phyloP scores from a whole-genome alignment of 2,329 filamentous ascomycete species.

The Ceratocystis colombiana region DNA sequence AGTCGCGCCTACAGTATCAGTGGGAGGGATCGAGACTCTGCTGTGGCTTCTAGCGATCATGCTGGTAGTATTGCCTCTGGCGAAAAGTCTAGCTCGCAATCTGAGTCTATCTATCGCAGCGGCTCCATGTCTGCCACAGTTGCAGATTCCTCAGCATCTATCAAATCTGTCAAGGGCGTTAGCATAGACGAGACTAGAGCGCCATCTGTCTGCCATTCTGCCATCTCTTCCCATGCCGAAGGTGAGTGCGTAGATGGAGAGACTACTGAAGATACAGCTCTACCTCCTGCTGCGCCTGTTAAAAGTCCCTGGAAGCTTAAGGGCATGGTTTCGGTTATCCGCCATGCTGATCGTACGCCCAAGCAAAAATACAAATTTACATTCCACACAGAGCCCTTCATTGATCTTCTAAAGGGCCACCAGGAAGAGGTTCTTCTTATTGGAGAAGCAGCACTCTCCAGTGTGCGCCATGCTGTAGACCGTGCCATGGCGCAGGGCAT shows the following conservation, averaged over 20 bases:
- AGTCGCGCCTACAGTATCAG: neutral
- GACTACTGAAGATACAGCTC: neutral
- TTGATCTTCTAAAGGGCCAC: constrained; percentile 86
- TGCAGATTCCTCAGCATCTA: constrained; percentile 18
- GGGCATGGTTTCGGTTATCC: constrained; percentile 90
- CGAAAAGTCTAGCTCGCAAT: constrained; percentile 4
- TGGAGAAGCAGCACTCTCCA: constrained; percentile 77
- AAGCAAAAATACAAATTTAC: constrained; percentile 99
- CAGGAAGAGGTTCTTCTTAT: constrained; percentile 93
- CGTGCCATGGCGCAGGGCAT: constrained; percentile 65
- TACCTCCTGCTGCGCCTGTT: constrained; percentile 52
- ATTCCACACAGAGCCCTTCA: constrained; percentile 92
- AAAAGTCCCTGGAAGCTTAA: constrained; percentile 98
- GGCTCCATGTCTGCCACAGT: constrained; percentile 12
- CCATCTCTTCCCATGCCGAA: constrained; percentile 33
- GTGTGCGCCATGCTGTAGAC: constrained; percentile 81
- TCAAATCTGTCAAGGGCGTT: constrained; percentile 19
- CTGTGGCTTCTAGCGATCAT: constrained; percentile 4
- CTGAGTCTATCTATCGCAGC: constrained; percentile 13
- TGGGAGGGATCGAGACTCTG: constrained; percentile 1
- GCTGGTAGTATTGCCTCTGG: neutral
- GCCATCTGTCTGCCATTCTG: constrained; percentile 35
- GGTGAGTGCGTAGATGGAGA: constrained; percentile 21
- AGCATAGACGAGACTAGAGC: constrained; percentile 28
- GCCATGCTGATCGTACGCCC: constrained; percentile 91